These are phyloP conservation scores for Phytophthora colocasiae DNA, from an alignment of 352 stramenopile species.

Conservation along the genomic window DNA sequence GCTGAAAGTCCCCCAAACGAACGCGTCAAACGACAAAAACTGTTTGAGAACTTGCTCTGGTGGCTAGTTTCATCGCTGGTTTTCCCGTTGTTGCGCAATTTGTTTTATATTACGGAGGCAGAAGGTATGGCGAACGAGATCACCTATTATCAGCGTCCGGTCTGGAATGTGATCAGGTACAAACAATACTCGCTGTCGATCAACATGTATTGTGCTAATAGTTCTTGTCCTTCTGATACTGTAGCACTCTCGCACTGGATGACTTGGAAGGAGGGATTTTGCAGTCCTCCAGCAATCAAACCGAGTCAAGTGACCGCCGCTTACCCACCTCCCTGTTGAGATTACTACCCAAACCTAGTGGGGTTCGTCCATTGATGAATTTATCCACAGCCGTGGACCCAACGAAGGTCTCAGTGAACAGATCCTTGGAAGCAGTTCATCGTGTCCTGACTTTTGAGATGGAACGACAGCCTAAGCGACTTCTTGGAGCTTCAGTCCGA, in stretches of 20 bases:
- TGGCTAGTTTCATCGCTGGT: constrained; percentile 57
- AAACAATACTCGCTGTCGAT: neutral
- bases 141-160: constrained; percentile 65
- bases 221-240: constrained; percentile 1
- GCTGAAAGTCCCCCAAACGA: constrained; percentile 64
- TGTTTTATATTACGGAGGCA: constrained; percentile 81
- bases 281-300: constrained; percentile 25
- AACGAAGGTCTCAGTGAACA: constrained; percentile 61
- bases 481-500: constrained; percentile 64
- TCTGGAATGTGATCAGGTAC: constrained; percentile 71
- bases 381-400: constrained; percentile 48
- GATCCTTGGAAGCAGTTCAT: constrained; percentile 63
- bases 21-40: constrained; percentile 44
- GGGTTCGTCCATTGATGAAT: constrained; percentile 83
- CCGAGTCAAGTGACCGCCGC: constrained; percentile 21
- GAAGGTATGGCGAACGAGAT: constrained; percentile 78
- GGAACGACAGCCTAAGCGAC: constrained; percentile 50
- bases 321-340: constrained; percentile 63
- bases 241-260: constrained; percentile 52
- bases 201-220: neutral
- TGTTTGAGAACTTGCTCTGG: constrained; percentile 50
- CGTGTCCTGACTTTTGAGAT: constrained; percentile 70
- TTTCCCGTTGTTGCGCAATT: constrained; percentile 63
- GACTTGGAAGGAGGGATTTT: constrained; percentile 61
- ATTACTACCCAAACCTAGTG: constrained; percentile 70